Evolutionary conservation across 2,329 filamentous ascomycete genomes (phyloP), one percentile per base, ranked within the genome.

Genomic region (Colletotrichum chlorophyti): DNA sequence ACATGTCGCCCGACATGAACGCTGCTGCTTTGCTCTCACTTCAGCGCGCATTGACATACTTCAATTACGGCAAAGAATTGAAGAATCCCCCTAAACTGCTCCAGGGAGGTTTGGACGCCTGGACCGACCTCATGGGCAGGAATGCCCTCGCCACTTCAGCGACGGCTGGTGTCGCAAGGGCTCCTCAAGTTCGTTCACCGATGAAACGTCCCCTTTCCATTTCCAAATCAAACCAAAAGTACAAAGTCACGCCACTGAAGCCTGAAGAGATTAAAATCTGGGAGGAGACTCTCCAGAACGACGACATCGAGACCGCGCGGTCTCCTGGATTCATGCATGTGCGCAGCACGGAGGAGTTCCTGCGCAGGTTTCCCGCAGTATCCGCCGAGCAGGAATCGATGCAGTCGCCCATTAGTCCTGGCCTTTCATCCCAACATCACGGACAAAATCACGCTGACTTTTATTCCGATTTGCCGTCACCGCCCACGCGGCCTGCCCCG

Each of bases 61-160:
- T 93, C 73, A 96, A 93, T 64, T 90, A 89, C 57, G 87, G 88
- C 14, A 91, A 90, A 64, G 88, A 89, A 9, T 75, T 96, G 27
- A 89, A 86, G 57, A 81, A 86, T 23, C 82, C 84, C 3, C 93
- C 94, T 0, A 90, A 92, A 53, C 79, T 99, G 27, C 78, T 99
- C 2, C 79, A 84, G 49, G 95, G 95, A 15, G 95, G 95, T 0
- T 73, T 99, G 10, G 86, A 93, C 65, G 91, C 92, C 5, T 99
- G 95, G 95, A 77, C 87, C 15, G 89, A 95, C 66, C 74, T 95
- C n/a, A 81, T 97, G 66, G 94, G 95, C 2, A 75, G 79, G 11
- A 82, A 87, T 50, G 87, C 89, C 1, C 76, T 87, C 8, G 76
- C 80, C 57, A 75, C 74, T 10, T 81, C 78, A 5, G 62, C 63